Conservation (phyloP, 164 flowering plant genomes). For the Vitis amurensis region DNA sequence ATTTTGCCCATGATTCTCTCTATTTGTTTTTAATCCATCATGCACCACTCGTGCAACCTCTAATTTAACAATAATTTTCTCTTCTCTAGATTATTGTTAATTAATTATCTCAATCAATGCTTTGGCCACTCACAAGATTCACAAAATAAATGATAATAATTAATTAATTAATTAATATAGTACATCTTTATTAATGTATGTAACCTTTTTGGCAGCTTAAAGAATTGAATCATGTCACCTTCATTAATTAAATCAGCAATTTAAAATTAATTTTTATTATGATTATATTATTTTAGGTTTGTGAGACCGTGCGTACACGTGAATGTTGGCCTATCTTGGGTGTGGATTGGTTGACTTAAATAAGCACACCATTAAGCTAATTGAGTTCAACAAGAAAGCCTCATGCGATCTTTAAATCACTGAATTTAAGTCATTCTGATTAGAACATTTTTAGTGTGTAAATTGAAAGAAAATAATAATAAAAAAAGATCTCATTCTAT, state of each 20-base stretch:
- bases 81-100: constrained; percentile 9
- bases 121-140: neutral
- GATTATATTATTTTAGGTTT: neutral
- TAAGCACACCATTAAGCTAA: constrained; percentile 8
- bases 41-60: constrained; percentile 18
- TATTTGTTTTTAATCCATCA: neutral
- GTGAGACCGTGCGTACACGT: constrained; percentile 31
- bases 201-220: neutral
- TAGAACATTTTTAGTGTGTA: too few relatives aligned
- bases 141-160: neutral
- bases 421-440: too few relatives aligned
- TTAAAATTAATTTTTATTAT: neutral
- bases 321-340: constrained; percentile 24
- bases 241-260: neutral
- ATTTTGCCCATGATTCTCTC: too few relatives aligned
- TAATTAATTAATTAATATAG: too few relatives aligned
- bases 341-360: constrained; percentile 33
- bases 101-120: neutral
- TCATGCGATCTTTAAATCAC: too few relatives aligned
- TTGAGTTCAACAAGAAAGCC: too few relatives aligned
- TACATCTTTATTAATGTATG: too few relatives aligned
- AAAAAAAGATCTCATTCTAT: too few relatives aligned
- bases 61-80: constrained; percentile 1
- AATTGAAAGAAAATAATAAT: too few relatives aligned
- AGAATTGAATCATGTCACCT: neutral